A percentile compares a stretch with the other conserved stretches of the same genome.
Evolutionary conservation across 176 grass and related monocot genomes (phyloP).

Genomic region (Oryza officinalis): DNA sequence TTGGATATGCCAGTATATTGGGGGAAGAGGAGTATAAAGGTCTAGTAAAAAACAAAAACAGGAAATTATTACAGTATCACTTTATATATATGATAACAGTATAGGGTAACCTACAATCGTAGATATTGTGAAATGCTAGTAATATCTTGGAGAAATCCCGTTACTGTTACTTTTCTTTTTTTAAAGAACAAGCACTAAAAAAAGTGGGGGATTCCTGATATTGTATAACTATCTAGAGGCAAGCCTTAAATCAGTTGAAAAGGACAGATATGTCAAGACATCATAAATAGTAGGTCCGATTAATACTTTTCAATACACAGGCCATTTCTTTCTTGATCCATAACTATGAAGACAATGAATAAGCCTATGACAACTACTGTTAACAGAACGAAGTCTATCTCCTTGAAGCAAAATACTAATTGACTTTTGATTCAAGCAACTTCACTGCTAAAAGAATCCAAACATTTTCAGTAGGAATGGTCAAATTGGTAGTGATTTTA

Average conservation of each 20-base stretch:
- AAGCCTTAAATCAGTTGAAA: constrained; percentile 6
- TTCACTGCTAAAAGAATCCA: background rate
- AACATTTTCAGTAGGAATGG: background rate
- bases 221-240: constrained; percentile 3
- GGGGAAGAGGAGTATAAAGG: constrained; percentile 69
- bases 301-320: constrained; percentile 15
- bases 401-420: constrained; percentile 1
- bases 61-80: background rate
- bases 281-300: background rate
- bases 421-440: constrained; percentile 28
- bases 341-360: constrained; percentile 20
- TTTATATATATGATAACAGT: background rate
- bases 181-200: background rate
- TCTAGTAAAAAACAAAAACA: constrained; percentile 38
- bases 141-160: background rate
- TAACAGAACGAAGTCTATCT: constrained; percentile 31
- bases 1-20: constrained; percentile 85
- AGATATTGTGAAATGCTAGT: background rate
- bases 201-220: background rate
- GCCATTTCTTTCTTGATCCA: background rate
- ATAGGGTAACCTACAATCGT: background rate
- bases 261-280: background rate
- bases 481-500: background rate
- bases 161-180: background rate
- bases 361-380: constrained; percentile 3